Base-by-base conservation (phyloP, 225 moss, liverwort and hornwort species). In the Antitrichia curtipendula region DNA sequence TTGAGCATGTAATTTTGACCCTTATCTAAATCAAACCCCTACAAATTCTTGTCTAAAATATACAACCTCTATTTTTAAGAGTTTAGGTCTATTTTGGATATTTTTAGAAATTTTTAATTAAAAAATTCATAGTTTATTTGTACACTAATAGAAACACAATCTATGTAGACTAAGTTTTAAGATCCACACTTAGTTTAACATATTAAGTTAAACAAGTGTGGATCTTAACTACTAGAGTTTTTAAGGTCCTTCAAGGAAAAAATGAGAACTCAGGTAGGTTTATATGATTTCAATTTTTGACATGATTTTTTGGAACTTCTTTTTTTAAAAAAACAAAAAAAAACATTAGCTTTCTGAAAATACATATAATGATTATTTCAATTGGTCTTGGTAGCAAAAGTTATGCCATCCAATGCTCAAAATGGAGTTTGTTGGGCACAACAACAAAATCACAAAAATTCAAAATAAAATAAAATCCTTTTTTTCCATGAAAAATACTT, bases 241-340 rank as follows among this genome's bases (percentile, higher is more conserved):
- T 2, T 21, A 21, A 66, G 4, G 23, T 3, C 4, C 4, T 4
- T 68, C 0, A 13, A 0, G 4, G 0, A 1, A 11, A 12, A 38
- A 38, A 68, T 13, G 4, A 20, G 2, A 68, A 68, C 0, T 68
- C 2, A 1, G 0, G 7, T 68, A 68, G 38, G 13, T 6, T 38
- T 2, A 0, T 23, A 38, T 68, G 23, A n/a, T 66, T 21, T 66
- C 21, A 66, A 7, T 3, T 66, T 65, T 66, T 66, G n/a, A 18
- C 2, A 2, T 11, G n/a, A n/a, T 66, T n/a, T n/a, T 65, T 11
- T 12, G 2, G 16, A 64, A 66, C 0, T 11, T n/a, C 21, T 21
- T 66, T 2, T 2, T 1, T n/a, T n/a, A n/a, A n/a, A n/a, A 22
- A 68, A 13, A 38, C 23, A 22, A 0, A 13, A 23, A 66, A 38